A percentile compares a stretch with the other conserved stretches of the same genome.
phyloP scores from a whole-genome alignment of 2,329 filamentous ascomycete genomes.

The Plectosphaerella cucumerina region DNA sequence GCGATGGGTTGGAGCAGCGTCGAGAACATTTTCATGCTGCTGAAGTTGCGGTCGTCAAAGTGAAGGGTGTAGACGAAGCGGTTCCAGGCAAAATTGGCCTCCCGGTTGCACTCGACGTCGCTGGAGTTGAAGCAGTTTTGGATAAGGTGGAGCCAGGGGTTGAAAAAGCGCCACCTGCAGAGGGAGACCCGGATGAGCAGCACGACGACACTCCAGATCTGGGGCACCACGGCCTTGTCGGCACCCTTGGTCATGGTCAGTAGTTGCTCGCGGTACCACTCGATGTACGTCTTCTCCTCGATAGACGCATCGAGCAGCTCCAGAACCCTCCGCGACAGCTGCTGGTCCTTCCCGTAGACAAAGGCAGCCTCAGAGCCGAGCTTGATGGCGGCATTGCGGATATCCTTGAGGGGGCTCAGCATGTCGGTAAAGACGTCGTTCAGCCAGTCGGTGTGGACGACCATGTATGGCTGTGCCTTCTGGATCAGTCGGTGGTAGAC shows the following conservation, averaged over 20 bases:
- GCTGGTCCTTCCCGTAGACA: slow-evolving; percentile 63
- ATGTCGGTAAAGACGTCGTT: slow-evolving; percentile 78
- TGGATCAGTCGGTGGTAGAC: slow-evolving; percentile 75
- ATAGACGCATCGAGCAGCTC: slow-evolving; percentile 57
- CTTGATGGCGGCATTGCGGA: slow-evolving; percentile 68
- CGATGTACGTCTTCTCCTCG: slow-evolving; percentile 61
- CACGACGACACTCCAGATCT: slow-evolving; percentile 83
- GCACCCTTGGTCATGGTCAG: slow-evolving; percentile 58
- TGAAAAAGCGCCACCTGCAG: slow-evolving; percentile 69
- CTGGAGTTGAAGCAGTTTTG: slow-evolving; percentile 80
- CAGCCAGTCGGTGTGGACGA: slow-evolving; percentile 72
- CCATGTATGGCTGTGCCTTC: slow-evolving; percentile 68
- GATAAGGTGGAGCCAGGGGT: slow-evolving; percentile 72
- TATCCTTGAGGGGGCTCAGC: slow-evolving; percentile 73
- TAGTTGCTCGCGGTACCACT: slow-evolving; percentile 65
- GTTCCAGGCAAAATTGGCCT: slow-evolving; percentile 84
- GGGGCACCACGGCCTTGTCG: slow-evolving; percentile 65
- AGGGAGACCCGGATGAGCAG: slow-evolving; percentile 67
- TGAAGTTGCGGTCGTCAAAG: slow-evolving; percentile 54
- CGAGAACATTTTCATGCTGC: slow-evolving; percentile 40
- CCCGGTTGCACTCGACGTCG: slow-evolving; percentile 62
- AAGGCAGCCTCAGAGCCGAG: slow-evolving; percentile 70
- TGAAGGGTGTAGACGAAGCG: slow-evolving; percentile 73
- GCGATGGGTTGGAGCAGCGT: slow-evolving; percentile 62
- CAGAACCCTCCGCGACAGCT: slow-evolving; percentile 61